These are phyloP conservation scores for Karstenula rhodostoma DNA, from an alignment of 2,329 filamentous ascomycete genomes.

Conservation along the genomic window DNA sequence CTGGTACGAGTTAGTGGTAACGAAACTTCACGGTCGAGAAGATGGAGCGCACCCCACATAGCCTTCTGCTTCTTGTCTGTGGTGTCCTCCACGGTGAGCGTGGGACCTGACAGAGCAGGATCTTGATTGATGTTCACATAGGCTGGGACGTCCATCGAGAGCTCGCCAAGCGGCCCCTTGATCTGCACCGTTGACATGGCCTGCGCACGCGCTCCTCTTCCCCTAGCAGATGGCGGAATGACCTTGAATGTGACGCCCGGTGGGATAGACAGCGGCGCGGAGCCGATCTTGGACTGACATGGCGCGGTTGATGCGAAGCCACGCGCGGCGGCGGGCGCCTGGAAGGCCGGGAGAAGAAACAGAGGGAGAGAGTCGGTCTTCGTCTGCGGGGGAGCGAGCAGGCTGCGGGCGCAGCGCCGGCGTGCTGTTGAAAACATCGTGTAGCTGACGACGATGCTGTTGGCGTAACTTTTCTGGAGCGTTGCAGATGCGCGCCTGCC, in stretches of 20 bases:
- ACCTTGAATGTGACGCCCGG: constrained; percentile 72
- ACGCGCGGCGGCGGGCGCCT: constrained; percentile 54
- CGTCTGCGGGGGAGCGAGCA: constrained; percentile 55
- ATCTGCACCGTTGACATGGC: constrained; percentile 75
- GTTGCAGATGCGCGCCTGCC: constrained; percentile 15
- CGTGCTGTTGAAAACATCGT: constrained; percentile 72
- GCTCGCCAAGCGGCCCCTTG: constrained; percentile 80
- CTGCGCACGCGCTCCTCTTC: constrained; percentile 68
- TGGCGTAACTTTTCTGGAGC: constrained; percentile 36
- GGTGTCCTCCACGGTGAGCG: constrained; percentile 74
- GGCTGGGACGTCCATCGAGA: constrained; percentile 79
- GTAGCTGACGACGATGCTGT: constrained; percentile 23
- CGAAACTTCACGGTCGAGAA: constrained; percentile 14
- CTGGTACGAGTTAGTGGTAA: constrained; percentile 55
- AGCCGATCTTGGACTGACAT: constrained; percentile 83
- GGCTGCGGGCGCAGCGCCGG: constrained; percentile 62
- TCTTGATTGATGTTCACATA: constrained; percentile 80
- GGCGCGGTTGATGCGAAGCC: constrained; percentile 76
- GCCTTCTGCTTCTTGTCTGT: constrained; percentile 78
- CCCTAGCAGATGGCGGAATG: constrained; percentile 68
- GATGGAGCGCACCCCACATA: constrained; percentile 83
- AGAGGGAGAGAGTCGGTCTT: constrained; percentile 66
- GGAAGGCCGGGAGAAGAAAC: constrained; percentile 78
- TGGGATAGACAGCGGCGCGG: constrained; percentile 61
- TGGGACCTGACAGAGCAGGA: constrained; percentile 66